Conservation (phyloP, 805 yeast genomes). For the Lipomyces sp. region DNA sequence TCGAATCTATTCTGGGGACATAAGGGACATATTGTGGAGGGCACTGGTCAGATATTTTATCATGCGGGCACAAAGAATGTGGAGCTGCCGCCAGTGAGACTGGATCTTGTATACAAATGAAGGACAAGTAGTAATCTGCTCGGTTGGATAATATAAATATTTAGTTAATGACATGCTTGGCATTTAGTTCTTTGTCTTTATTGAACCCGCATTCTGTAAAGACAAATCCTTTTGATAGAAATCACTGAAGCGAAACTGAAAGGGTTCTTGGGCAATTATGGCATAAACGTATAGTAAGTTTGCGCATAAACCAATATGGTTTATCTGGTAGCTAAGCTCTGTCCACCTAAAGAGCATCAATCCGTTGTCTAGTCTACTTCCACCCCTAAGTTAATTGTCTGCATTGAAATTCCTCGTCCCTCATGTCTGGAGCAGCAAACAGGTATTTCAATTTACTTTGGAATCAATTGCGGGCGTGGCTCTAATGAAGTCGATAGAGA, state of each 20-base stretch:
- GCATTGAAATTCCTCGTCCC: neutral
- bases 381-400: neutral
- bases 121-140: neutral
- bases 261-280: too few species aligned
- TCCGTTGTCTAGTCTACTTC: neutral
- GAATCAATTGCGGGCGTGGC: neutral
- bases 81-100: neutral
- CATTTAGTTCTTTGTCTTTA: too few species aligned
- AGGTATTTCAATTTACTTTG: constrained; percentile 17
- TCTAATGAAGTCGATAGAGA: constrained; percentile 19
- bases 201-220: too few species aligned
- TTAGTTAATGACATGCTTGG: too few species aligned
- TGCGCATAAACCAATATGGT: neutral
- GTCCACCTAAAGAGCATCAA: neutral
- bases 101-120: neutral
- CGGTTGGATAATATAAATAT: neutral
- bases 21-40: constrained; percentile 5
- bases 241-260: too few species aligned
- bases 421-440: constrained; percentile 37
- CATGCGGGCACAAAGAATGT: neutral
- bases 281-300: neutral
- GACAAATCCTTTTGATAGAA: too few species aligned
- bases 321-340: neutral
- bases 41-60: neutral
- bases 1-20: constrained; percentile 13